Evolutionary conservation across 2,329 filamentous ascomycete genomes (phyloP).

Genomic region (Fusarium agapanthi): DNA sequence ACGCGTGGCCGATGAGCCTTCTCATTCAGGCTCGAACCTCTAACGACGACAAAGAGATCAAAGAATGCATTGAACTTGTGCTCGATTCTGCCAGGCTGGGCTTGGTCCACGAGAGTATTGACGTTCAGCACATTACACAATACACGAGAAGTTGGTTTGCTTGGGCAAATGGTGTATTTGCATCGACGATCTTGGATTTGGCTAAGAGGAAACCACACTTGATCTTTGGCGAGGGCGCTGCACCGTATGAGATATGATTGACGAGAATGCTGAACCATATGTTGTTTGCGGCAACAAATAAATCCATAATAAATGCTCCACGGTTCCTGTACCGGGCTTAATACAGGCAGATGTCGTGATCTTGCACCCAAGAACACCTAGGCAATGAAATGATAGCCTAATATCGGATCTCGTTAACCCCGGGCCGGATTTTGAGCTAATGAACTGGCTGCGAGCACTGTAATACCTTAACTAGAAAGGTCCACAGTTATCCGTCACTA

Average conservation of each 20-base stretch:
- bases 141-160: constrained; percentile 97
- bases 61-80: constrained; percentile 75
- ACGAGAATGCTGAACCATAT: not conserved
- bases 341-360: not conserved
- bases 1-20: constrained; percentile 97
- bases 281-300: not conserved
- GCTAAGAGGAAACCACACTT: constrained; percentile 89
- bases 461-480: not conserved
- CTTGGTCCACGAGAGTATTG: constrained; percentile 89
- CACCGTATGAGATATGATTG: constrained; percentile 63
- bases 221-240: constrained; percentile 74
- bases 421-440: not conserved
- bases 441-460: not conserved
- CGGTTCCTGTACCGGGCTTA: not conserved
- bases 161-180: constrained; percentile 97
- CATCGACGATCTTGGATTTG: constrained; percentile 88
- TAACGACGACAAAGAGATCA: constrained; percentile 84
- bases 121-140: constrained; percentile 71
- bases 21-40: constrained; percentile 91
- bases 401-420: not conserved
- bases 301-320: not conserved
- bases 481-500: constrained; percentile 37
- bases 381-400: not conserved
- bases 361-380: not conserved
- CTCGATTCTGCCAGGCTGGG: constrained; percentile 79